Conservation (phyloP, 192 early-diverging fungal species). For the Helicostylum pulchrum region DNA sequence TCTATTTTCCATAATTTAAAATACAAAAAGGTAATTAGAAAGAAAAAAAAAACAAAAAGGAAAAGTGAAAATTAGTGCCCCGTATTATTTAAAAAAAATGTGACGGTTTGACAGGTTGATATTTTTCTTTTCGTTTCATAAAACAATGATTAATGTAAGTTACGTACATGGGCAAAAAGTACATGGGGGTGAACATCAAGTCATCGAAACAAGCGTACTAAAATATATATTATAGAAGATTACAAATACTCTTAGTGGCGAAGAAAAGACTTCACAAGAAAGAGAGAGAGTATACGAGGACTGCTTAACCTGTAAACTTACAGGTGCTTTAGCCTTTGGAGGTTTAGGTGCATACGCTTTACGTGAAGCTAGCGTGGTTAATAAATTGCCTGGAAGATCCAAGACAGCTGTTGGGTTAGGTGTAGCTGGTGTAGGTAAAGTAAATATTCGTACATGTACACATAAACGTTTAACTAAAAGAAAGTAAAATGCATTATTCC, state of each 20-base stretch:
- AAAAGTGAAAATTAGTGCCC: neutral
- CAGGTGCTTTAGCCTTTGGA: conserved; percentile 30
- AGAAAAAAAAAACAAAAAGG: neutral
- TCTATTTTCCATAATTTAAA: neutral
- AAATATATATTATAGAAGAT: neutral
- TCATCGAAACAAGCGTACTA: neutral
- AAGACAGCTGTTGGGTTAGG: conserved; percentile 31
- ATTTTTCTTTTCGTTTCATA: neutral
- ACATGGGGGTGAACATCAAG: too few relatives aligned
- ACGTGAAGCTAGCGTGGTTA: conserved; percentile 20
- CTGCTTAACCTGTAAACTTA: conserved; percentile 37
- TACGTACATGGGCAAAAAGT: neutral
- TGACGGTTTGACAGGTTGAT: neutral
- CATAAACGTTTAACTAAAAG: neutral
- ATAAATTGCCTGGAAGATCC: conserved; percentile 17
- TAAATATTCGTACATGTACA: neutral
- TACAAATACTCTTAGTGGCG: neutral
- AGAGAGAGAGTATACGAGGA: conserved; percentile 24
- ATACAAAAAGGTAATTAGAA: neutral
- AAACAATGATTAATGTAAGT: neutral
- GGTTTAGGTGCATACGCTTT: conserved; percentile 33
- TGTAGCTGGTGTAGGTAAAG: conserved; percentile 30
- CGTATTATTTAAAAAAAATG: neutral
- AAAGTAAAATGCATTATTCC: neutral
- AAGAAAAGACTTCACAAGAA: neutral